These are phyloP conservation scores for Corymbia calophylla DNA, from an alignment of 441 rosid genomes.

Conservation along the genomic window DNA sequence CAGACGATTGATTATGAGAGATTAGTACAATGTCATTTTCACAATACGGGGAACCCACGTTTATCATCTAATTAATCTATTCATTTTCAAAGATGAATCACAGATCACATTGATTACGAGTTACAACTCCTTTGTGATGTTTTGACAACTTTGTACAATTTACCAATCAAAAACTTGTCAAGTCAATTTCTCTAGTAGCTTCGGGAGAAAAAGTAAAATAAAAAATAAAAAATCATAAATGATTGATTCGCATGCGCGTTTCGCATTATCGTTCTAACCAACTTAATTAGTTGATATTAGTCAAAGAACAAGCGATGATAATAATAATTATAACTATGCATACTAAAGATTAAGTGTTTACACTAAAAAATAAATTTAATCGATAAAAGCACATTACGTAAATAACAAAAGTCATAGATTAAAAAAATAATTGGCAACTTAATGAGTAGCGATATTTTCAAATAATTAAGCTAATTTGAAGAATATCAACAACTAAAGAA, in stretches of 20 bases:
- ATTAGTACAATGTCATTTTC: neutral
- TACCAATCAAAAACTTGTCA: neutral
- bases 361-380: neutral
- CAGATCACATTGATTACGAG: neutral
- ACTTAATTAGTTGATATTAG: neutral
- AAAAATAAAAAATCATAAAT: neutral
- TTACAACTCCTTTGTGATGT: neutral
- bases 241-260: neutral
- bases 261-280: neutral
- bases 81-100: neutral
- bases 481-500: neutral
- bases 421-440: neutral
- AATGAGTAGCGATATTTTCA: neutral
- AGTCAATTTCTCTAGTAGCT: neutral
- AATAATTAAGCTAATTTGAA: neutral
- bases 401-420: neutral
- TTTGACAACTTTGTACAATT: neutral
- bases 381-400: neutral
- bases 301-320: neutral
- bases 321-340: neutral
- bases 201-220: neutral
- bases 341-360: neutral
- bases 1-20: neutral
- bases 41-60: neutral
- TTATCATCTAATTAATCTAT: neutral